These are phyloP conservation scores for Cylindrotheca closterium DNA, from an alignment of 108 stramenopile species.

Conservation along the genomic window DNA sequence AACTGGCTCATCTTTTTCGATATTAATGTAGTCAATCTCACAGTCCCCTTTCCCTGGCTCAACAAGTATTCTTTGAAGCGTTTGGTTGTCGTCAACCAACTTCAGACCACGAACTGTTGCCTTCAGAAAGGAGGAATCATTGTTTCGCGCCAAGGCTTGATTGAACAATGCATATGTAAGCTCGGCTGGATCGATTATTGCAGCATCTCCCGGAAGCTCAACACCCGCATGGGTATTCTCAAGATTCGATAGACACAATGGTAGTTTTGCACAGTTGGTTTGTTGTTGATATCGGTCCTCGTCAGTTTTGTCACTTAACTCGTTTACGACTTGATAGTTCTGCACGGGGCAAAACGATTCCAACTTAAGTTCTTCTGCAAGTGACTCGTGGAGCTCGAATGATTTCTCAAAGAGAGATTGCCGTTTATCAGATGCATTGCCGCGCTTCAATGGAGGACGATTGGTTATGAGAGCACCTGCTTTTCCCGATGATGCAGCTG, in stretches of 20 bases:
- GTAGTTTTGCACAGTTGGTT: neutral
- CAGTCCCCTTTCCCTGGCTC: neutral
- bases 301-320: neutral
- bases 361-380: slow-evolving; percentile 21
- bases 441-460: slow-evolving; percentile 4
- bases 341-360: slow-evolving; percentile 3
- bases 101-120: slow-evolving; percentile 7
- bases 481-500: slow-evolving; percentile 10
- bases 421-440: neutral
- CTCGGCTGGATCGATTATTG: slow-evolving; percentile 31
- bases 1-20: slow-evolving; percentile 13
- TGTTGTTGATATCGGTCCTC: neutral
- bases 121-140: neutral
- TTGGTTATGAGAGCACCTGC: slow-evolving; percentile 17
- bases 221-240: neutral
- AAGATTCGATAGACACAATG: neutral
- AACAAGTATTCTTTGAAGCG: no score
- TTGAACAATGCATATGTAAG: slow-evolving; percentile 12
- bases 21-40: neutral
- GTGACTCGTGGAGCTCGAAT: slow-evolving; percentile 16
- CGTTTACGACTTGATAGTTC: slow-evolving; percentile 7
- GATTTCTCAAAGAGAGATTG: slow-evolving; percentile 12
- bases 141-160: neutral
- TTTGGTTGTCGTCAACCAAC: slow-evolving; percentile 6
- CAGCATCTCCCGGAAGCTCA: neutral